Base-by-base conservation (phyloP, 768 basidiomycete genomes). In the Solioccasus polychromus region DNA sequence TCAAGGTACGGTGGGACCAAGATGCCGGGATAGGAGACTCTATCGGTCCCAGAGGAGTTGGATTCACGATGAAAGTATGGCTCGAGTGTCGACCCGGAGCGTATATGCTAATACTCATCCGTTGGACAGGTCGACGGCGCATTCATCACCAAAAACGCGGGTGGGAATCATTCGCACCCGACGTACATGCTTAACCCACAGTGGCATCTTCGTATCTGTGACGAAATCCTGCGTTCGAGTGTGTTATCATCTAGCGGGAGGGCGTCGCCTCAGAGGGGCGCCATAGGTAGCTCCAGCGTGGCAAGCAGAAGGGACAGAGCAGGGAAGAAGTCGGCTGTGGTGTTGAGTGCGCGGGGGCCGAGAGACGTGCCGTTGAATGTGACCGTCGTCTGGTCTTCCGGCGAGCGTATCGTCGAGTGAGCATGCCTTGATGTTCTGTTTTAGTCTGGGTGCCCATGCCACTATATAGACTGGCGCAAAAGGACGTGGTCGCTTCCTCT, bases 111-210 rank as follows among this genome's bases (percentile, higher is more conserved):
- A 26, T 18, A 9, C 42, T 53, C 8, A 59, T 42, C 19, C 32
- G 39, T 29, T 31, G 35, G 40, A 22, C 52, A 91, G 88, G 58
- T 85, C 6, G 69, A 77, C 0, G 86, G 82, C 8, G 57, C 69
- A 0, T 73, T 95, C 50, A 83, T 82, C 0, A 75, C 67, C 28
- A 82, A 82, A 53, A 90, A 80, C 23, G 78, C 89, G 0, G 95
- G 95, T 0, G 95, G 95, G 2, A 94, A 93, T 58, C 78, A 82
- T 45, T 78, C 80, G 5, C 73, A 82, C 52, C 80, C 89, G 1
- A 84, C 86, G 0, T 96, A 87, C 64, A 87, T 95, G 82, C 65
- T 79, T 39, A 98, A 97, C 59, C 94, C 94, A 0, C 92, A 96
- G 59, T 97, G 90, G 64, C 75, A 76, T 44, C 70, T 97, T 12